Conservation (phyloP, 768 basidiomycete genomes). For the Calocera viscosa region DNA sequence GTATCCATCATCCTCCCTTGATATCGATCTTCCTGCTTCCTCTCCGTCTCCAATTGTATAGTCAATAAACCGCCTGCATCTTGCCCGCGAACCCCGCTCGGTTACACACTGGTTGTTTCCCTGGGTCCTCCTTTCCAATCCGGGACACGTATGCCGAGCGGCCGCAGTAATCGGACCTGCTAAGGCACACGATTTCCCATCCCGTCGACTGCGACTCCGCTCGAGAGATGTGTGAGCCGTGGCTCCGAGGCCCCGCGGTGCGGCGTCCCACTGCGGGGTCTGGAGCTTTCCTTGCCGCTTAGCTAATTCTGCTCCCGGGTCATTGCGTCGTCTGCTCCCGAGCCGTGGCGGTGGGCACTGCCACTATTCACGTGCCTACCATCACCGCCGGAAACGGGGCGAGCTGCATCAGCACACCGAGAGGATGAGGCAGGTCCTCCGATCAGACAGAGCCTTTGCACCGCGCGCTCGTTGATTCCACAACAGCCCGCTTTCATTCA, state of each 20-base stretch:
- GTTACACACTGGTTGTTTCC: background rate
- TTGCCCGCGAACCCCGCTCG: background rate
- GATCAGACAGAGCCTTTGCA: background rate
- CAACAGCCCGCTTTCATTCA: background rate
- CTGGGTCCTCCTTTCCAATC: background rate
- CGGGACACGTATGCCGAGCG: background rate
- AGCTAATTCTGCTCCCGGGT: background rate
- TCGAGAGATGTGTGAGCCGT: conserved; percentile 2
- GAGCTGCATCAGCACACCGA: background rate
- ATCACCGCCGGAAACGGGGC: background rate
- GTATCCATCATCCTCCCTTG: background rate
- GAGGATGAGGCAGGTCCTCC: background rate
- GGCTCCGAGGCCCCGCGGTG: conserved; percentile 7
- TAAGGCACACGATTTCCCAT: no score
- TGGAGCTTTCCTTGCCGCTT: background rate
- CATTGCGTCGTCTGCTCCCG: background rate
- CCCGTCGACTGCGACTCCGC: background rate
- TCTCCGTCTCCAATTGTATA: background rate
- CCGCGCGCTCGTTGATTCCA: no score
- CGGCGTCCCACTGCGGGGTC: background rate
- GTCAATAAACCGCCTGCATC: background rate
- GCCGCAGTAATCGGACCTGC: no score
- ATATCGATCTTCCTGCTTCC: no score
- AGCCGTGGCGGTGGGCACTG: conserved; percentile 4
- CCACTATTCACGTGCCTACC: background rate